Base-by-base conservation (phyloP, 2,329 filamentous ascomycete genomes). In the Neofusicoccum umdonicola region DNA sequence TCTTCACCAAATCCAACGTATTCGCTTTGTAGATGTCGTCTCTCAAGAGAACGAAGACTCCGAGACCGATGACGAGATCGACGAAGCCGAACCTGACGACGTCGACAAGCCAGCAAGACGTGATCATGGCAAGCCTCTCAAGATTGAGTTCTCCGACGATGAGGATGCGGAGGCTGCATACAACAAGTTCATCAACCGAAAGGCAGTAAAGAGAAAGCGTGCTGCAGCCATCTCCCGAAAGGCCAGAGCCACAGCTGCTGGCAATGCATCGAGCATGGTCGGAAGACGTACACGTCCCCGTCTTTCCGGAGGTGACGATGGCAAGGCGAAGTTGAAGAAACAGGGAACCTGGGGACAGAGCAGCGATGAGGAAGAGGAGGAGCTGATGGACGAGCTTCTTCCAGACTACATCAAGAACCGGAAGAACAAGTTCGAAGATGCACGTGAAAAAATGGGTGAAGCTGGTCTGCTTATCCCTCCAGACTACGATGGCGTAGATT, bases 381-480 rank as follows among this genome's bases (percentile, higher is more conserved):
- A 50, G 15, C 73, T 83, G 66, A 81, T 86, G 75, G 86, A 87
- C 66, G 78, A 85, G 37, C 82, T 80, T 0, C 78, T 95, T 2
- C 93, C 93, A 0, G 86, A 89, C 19, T 94, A 96, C 73, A 74
- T 97, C 34, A 83, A 85, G 67, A 78, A 84, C 22, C 85, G 94
- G n/a, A 85, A 90, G 27, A 80, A 76, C n/a, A 78, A 83, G 22
- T 93, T 96, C 71, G 89, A 95, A 63, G 79, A 83, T 51, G 81
- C 83, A n/a, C 80, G 79, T 52, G 81, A 87, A 41, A 76, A 76
- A 34, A 78, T 93, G 52, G 86, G 87, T 65, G 85, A 90, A 63
- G 86, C 85, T 5, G 92, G 90, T 0, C 79, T 97, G 48, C 88
- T 86, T 67, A 76, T 96, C 2, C 92, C 95, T 0, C 95, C 95